A percentile compares a stretch with the other conserved stretches of the same genome.
phyloP scores from a whole-genome alignment of 1,139 yeast genomes.

The Magnusiomyces paraingens region DNA sequence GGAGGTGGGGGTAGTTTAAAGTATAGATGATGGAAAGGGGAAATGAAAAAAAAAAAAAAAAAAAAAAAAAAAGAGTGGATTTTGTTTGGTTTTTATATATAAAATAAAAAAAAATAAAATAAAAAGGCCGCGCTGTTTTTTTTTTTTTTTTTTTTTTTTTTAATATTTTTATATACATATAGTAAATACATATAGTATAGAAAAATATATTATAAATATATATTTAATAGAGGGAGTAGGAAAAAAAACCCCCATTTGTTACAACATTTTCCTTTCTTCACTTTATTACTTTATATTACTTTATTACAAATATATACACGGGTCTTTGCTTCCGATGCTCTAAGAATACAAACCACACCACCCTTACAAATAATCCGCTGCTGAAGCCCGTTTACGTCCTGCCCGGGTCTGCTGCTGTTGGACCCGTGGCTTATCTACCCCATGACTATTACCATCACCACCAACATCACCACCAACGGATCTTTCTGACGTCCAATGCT shows the following conservation, averaged over 20 bases:
- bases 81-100: neutral
- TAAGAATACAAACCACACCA: too few relatives aligned
- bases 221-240: too few relatives aligned
- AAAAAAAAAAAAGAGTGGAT: constrained; percentile 6
- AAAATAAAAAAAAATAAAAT: neutral
- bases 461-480: too few relatives aligned
- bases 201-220: too few relatives aligned
- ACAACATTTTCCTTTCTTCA: too few relatives aligned
- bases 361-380: constrained; percentile 4
- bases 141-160: constrained; percentile 2
- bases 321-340: constrained; percentile 5
- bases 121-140: neutral
- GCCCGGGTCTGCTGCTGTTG: neutral
- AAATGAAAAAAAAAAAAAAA: constrained; percentile 3
- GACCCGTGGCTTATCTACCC: neutral
- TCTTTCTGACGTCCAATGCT: neutral
- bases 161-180: neutral
- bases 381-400: constrained; percentile 7
- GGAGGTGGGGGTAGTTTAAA: neutral
- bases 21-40: neutral
- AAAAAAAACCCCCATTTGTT: neutral
- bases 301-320: neutral
- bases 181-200: neutral
- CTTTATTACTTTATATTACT: too few relatives aligned
- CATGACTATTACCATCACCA: too few relatives aligned